Base-by-base conservation (phyloP, 2,329 filamentous ascomycete genomes). In the Furcasterigmium furcatum region DNA sequence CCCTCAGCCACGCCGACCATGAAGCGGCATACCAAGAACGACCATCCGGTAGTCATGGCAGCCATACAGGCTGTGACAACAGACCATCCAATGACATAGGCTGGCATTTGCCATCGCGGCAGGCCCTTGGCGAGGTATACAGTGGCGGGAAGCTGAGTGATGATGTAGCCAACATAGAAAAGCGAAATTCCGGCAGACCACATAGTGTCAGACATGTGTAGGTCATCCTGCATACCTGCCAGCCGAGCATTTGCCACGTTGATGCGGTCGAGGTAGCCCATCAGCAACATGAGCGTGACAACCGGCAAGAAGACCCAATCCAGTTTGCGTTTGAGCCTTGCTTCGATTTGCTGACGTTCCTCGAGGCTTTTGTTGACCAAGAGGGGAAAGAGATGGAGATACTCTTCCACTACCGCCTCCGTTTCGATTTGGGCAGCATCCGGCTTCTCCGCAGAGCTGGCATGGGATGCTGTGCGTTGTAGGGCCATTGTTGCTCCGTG, bases 181-280 rank as follows among this genome's bases (percentile, higher is more conserved):
- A 16, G 61, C 21, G 59, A 71, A 18, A 67, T 71, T 43, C 56
- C 69, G 38, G 63, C 51, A 29, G 56, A 61, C 59, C 70, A 73
- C 27, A 65, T 53, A 2, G 55, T 60, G 35, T 62, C 55, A 21
- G 44, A 51, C 47, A 68, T 60, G 14, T 49, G 27, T 4, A 72
- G 56, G 46, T 66, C 63, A 16, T 53, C 45, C 46, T 63, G 56
- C 40, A 68, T 55, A 4, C 62, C 61, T n/a, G 61, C 60, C 19
- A 68, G 58, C 39, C 61, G 58, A 8, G 65, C 65, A 49, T 67
- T 68, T 41, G 70, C 71, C 39, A 76, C 70, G 53, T 76, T 77
- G 32, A 72, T 73, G 42, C 72, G 63, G 50, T 75, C 72, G 43
- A 76, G 64, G 53, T 75, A 75, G 52, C 69, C 74, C 56, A 60